Conservation (phyloP, 2,329 filamentous ascomycete species). For the Aspergillus candidus region DNA sequence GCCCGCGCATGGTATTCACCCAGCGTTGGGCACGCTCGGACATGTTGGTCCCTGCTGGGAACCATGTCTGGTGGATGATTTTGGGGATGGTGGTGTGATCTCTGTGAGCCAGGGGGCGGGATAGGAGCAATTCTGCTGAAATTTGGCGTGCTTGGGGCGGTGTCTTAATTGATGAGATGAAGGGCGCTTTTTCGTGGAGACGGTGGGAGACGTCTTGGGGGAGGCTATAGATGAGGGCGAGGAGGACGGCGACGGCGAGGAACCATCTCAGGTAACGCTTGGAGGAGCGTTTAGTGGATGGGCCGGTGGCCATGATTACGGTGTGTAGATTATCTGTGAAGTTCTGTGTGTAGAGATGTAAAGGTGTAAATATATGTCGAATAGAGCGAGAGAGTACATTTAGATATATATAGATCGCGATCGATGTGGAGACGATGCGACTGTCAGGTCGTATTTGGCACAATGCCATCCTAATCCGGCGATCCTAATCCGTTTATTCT, state of each 20-base stretch:
- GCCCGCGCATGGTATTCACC: slow-evolving; percentile 11
- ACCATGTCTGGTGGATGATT: slow-evolving; percentile 20
- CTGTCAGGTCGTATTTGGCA: no score
- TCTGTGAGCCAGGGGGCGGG: slow-evolving; percentile 7
- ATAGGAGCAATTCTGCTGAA: slow-evolving; percentile 9
- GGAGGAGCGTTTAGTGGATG: no score
- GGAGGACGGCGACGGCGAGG: background rate
- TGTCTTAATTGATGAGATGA: background rate
- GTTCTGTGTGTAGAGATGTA: no score
- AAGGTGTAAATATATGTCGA: no score
- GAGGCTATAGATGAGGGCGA: background rate
- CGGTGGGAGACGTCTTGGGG: background rate
- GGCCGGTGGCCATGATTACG: no score
- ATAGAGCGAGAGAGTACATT: no score
- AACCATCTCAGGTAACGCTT: no score
- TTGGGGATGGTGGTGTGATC: slow-evolving; percentile 15
- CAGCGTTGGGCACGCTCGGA: slow-evolving; percentile 13
- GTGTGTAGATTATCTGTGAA: no score
- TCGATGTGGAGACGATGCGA: no score
- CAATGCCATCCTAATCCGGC: no score
- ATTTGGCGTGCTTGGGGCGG: background rate
- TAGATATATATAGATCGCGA: no score
- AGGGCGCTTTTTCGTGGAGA: slow-evolving; percentile 1
- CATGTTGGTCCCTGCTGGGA: slow-evolving; percentile 18
- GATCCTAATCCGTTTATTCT: no score